Percentiles rank a stretch among this genome's conserved stretches.
Conservation (phyloP, 1,284 basidiomycete species). For the Rhodotorula sp. region DNA sequence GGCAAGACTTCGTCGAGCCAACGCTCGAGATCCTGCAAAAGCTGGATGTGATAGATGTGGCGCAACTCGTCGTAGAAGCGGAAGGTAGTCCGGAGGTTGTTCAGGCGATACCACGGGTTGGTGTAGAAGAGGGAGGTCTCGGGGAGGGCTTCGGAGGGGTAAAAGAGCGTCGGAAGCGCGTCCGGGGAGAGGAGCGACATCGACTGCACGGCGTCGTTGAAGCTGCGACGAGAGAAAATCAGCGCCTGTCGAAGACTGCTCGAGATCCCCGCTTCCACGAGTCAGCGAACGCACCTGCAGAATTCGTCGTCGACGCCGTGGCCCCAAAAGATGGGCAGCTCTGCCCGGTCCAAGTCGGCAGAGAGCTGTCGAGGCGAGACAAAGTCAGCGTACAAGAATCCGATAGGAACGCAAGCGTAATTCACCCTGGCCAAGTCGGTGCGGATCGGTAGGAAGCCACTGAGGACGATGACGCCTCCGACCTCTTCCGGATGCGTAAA, state of each 20-base stretch:
- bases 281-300: constrained; percentile 13
- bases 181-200: constrained; percentile 10
- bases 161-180: background rate
- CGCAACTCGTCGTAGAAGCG: constrained; percentile 12
- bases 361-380: constrained; percentile 13
- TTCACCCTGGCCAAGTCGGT: constrained; percentile 19
- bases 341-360: constrained; percentile 10
- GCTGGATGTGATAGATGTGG: constrained; percentile 14
- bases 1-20: background rate
- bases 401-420: no score
- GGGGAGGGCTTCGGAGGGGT: constrained; percentile 2
- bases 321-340: constrained; percentile 34
- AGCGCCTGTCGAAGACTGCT: no score
- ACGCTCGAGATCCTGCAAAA: background rate
- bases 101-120: constrained; percentile 14
- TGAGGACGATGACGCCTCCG: constrained; percentile 24
- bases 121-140: constrained; percentile 5
- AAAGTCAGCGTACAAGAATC: no score
- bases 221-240: background rate
- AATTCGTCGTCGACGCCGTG: constrained; percentile 29
- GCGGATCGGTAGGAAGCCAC: constrained; percentile 29
- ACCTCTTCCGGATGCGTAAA: constrained; percentile 19
- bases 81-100: constrained; percentile 15
- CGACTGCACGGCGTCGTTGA: constrained; percentile 23
- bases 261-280: background rate